A percentile compares a stretch with the other conserved stretches of the same genome.
Evolutionary conservation across 257 asterid genomes (phyloP).

Genomic region (Euphrasia confusa): DNA sequence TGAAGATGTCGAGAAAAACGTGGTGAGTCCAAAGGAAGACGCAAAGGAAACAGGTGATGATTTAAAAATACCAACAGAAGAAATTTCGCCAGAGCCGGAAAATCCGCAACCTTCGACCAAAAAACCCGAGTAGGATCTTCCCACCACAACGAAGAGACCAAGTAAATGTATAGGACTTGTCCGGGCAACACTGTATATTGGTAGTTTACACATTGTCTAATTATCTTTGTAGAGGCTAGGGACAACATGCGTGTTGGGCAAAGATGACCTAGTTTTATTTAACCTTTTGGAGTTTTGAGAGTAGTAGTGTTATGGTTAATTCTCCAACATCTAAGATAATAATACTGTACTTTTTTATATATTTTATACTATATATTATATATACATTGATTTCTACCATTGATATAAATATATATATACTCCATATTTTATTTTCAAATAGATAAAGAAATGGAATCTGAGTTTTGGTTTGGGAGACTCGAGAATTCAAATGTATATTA

Average conservation of each 20-base stretch:
- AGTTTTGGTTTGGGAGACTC: neutral
- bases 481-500: neutral
- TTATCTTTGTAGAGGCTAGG: constrained; percentile 9
- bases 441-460: neutral
- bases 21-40: constrained; percentile 50
- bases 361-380: neutral
- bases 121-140: constrained; percentile 27
- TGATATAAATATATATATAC: no score
- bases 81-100: constrained; percentile 41
- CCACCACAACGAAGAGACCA: constrained; percentile 18
- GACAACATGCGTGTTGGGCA: neutral
- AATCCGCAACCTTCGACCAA: constrained; percentile 42
- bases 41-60: constrained; percentile 35
- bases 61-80: constrained; percentile 49
- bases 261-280: neutral
- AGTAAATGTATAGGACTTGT: constrained; percentile 15
- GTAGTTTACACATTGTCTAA: constrained; percentile 1
- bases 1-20: constrained; percentile 59
- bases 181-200: constrained; percentile 8
- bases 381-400: no score
- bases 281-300: constrained; percentile 2
- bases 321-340: neutral
- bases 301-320: neutral
- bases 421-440: no score
- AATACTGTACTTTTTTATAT: neutral